Evolutionary conservation across 495 filamentous ascomycete species (phyloP).

Genomic region (Penicillium herquei): DNA sequence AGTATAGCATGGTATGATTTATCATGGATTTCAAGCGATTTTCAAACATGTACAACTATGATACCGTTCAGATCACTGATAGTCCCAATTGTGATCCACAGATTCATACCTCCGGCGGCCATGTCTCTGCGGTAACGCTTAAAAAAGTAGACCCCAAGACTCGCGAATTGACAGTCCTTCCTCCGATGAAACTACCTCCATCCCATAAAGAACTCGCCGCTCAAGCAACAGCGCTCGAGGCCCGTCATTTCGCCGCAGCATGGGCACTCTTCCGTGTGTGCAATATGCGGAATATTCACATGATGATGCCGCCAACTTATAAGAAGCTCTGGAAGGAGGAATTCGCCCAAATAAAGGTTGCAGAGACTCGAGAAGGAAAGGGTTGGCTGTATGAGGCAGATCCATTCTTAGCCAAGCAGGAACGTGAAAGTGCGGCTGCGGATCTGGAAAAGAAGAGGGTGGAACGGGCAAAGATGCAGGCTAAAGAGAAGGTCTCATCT

Average conservation of each 20-base stretch:
- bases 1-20: constrained; percentile 69
- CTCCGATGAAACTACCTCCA: constrained; percentile 78
- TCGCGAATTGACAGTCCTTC: constrained; percentile 65
- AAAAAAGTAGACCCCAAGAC: constrained; percentile 81
- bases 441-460: constrained; percentile 68
- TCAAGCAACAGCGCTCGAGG: constrained; percentile 78
- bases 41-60: not conserved
- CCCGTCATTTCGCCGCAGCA: constrained; percentile 86
- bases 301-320: constrained; percentile 90
- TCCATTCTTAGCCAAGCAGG: constrained; percentile 76
- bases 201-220: constrained; percentile 64
- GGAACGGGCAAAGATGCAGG: constrained; percentile 58
- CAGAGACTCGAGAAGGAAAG: constrained; percentile 71
- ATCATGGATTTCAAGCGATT: not conserved
- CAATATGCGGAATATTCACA: constrained; percentile 90
- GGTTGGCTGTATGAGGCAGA: constrained; percentile 96
- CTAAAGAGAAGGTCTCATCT: constrained; percentile 59
- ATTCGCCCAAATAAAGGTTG: constrained; percentile 74
- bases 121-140: constrained; percentile 75
- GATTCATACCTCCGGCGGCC: constrained; percentile 59
- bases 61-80: not conserved
- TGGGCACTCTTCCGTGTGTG: constrained; percentile 88
- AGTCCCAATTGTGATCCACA: constrained; percentile 16
- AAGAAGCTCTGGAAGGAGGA: constrained; percentile 82
- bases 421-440: constrained; percentile 72